These are phyloP conservation scores for Rhodosporidiobolus odoratus DNA, from an alignment of 768 basidiomycete genomes.

Conservation along the genomic window DNA sequence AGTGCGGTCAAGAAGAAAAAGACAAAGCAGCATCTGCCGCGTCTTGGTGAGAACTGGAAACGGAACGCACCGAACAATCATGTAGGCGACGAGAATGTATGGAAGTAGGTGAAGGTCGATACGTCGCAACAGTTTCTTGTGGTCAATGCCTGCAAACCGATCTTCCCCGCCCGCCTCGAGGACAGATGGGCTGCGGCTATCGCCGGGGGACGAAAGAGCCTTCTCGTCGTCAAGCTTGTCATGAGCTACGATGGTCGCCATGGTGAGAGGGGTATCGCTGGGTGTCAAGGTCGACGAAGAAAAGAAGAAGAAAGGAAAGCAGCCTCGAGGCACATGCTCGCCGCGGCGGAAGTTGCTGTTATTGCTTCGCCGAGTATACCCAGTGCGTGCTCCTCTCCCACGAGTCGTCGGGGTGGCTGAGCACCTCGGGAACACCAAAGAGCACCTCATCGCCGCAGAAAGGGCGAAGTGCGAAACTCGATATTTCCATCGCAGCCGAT, in stretches of 20 bases:
- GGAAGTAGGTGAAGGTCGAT: neutral
- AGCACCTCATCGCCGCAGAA: too few relatives aligned
- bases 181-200: neutral
- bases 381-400: too few relatives aligned
- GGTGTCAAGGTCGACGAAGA: neutral
- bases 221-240: neutral
- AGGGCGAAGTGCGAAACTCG: too few relatives aligned
- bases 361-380: too few relatives aligned
- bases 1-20: neutral
- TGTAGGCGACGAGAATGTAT: constrained; percentile 1
- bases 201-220: neutral
- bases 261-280: neutral
- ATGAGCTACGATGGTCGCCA: neutral
- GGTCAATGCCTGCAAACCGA: constrained; percentile 9
- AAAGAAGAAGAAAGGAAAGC: too few relatives aligned
- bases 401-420: too few relatives aligned
- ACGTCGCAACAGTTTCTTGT: neutral
- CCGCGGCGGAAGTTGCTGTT: too few relatives aligned
- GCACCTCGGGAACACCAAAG: too few relatives aligned
- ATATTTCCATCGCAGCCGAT: too few relatives aligned
- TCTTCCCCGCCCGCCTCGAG: neutral
- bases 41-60: neutral
- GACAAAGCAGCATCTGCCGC: too few relatives aligned
- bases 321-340: too few relatives aligned
- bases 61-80: neutral